Percentiles rank a stretch among this genome's conserved stretches.
Conservation (phyloP, 345 rosid species). For the Salix koriyanagi region DNA sequence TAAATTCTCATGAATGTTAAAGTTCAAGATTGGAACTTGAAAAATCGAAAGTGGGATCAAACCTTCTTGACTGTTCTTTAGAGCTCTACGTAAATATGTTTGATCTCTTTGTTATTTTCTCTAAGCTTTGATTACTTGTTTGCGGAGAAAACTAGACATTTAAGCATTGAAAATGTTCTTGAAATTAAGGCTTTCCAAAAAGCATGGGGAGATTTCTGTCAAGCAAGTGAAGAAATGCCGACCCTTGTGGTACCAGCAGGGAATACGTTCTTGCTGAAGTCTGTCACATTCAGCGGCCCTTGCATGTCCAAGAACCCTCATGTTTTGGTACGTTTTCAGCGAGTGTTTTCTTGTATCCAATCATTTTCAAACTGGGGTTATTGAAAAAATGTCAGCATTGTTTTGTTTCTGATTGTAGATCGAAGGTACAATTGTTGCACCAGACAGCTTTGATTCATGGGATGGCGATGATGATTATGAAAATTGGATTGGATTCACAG, state of each 20-base stretch:
- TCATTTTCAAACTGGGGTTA: too few relatives aligned
- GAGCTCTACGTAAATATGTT: too few relatives aligned
- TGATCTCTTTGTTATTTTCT: too few relatives aligned
- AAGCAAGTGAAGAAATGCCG: neutral
- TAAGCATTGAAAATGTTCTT: too few relatives aligned
- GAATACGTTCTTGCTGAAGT: slow-evolving; percentile 15
- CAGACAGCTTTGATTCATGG: neutral
- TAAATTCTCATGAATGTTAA: too few relatives aligned
- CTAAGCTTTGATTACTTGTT: too few relatives aligned
- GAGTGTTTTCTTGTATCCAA: too few relatives aligned
- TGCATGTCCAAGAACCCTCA: slow-evolving; percentile 16
- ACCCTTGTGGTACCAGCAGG: slow-evolving; percentile 20
- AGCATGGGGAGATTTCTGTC: slow-evolving; percentile 25
- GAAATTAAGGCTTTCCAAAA: slow-evolving; percentile 14
- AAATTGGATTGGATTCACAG: slow-evolving; percentile 14
- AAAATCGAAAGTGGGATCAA: too few relatives aligned
- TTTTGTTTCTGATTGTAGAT: neutral
- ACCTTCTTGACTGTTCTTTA: too few relatives aligned
- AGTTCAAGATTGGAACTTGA: too few relatives aligned
- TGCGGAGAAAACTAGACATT: too few relatives aligned
- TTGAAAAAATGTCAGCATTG: too few relatives aligned
- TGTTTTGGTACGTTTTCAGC: slow-evolving; percentile 7
- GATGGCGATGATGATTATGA: neutral
- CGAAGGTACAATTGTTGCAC: slow-evolving; percentile 21
- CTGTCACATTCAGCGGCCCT: slow-evolving; percentile 24